Evolutionary conservation across 306 rosid genomes (phyloP), one percentile per base, ranked within the genome.

Genomic region (Rosa multiflora): DNA sequence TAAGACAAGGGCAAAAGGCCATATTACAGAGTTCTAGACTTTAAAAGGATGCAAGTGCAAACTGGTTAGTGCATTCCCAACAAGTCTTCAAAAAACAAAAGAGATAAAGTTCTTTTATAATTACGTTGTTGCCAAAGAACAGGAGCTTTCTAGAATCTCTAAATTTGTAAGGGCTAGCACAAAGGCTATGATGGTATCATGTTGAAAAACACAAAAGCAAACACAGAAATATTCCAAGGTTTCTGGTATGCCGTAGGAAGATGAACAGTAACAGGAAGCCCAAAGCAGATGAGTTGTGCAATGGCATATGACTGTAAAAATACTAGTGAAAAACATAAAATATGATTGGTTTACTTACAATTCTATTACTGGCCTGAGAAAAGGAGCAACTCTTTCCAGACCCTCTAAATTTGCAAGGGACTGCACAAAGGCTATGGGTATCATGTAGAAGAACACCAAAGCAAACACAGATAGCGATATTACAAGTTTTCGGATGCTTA

Each of bases 371-470:
- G 99, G 89, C 83, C 94, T 86, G 81, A 95, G 99, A 81, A 95
- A 95, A 78, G 99, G 99, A 77, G 98, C 99, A 72, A 95, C 99
- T 88, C 85, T 88, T 85, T 95, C 98, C 69, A 95, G 97, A 78
- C 98, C 99, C 76, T 95, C 99, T 93, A 95, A 84, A 87, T 95
- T 95, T 69, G 99, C 99, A 67, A 95, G 98, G 55, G 99, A 93
- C 88, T 95, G 98, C 81, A 95, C 99, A 77, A 93, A 89, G 63
- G 99, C 99, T 76, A 95, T 95, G 40, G 99, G 99, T 73, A 95
- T 93, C 98, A 95, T 89, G 88, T 95, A 95, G 96, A 93, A 93
- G 89, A 95, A 95, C 74, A 95, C 94, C 88, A 95, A 87, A 72
- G 98, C 92, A 84, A 95, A 95, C 73, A 95, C 96, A 9, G 82